Percentiles rank a stretch among this genome's conserved stretches.
These are phyloP conservation scores for Gossypium davidsonii DNA, from an alignment of 441 rosid species.

Conservation along the genomic window DNA sequence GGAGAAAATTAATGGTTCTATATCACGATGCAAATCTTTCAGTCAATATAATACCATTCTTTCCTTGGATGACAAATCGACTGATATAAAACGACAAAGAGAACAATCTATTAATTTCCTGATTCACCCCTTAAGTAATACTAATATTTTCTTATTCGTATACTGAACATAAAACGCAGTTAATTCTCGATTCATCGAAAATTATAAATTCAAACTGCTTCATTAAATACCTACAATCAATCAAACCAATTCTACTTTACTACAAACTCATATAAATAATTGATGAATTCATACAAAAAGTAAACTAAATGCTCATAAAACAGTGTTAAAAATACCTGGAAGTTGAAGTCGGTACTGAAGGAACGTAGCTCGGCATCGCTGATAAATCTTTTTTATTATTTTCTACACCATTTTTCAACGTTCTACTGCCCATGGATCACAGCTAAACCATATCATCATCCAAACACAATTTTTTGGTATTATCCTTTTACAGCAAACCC, in stretches of 20 bases:
- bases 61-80: neutral
- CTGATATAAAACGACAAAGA: neutral
- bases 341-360: constrained; percentile 37
- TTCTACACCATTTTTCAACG: constrained; percentile 25
- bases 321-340: constrained; percentile 5
- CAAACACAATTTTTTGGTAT: constrained; percentile 1
- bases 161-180: neutral
- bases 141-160: neutral
- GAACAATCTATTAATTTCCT: neutral
- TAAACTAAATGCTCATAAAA: neutral
- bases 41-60: neutral
- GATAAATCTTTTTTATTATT: constrained; percentile 31
- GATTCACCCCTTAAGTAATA: neutral
- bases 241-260: neutral
- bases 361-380: constrained; percentile 53
- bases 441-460: constrained; percentile 18
- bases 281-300: neutral
- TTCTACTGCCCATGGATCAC: constrained; percentile 43
- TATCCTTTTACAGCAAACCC: neutral
- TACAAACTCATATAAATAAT: neutral
- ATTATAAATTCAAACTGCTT: neutral
- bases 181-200: neutral
- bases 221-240: neutral
- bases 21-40: neutral
- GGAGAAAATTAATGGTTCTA: neutral